Conservation (phyloP, 345 rosid species). For the Geranium brycei region DNA sequence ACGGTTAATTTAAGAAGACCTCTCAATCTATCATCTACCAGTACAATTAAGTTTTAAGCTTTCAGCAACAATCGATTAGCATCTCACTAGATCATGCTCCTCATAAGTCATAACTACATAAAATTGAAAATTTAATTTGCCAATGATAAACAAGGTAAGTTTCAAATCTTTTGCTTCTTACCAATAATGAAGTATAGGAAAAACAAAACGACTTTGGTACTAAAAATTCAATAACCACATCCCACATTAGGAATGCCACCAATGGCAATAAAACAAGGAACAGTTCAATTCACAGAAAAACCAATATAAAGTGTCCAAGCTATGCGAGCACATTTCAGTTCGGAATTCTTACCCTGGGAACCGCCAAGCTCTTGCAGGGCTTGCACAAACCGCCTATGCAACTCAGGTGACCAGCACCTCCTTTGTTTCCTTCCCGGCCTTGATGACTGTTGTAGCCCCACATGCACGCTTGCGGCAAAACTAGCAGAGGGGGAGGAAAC, state of each 20-base stretch:
- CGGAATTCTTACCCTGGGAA: slow-evolving; percentile 19
- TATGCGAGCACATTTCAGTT: not conserved
- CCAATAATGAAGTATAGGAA: too few species aligned
- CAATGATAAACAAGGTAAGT: not conserved
- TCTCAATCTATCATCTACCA: not conserved
- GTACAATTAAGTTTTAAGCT: not conserved
- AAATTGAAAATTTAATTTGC: too few species aligned
- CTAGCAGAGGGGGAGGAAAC: not conserved
- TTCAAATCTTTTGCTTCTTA: not conserved
- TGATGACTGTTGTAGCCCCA: slow-evolving; percentile 3
- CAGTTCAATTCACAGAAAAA: not conserved
- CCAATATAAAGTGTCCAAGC: not conserved
- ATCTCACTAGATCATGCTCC: too few species aligned
- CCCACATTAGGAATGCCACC: not conserved
- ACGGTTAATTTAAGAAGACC: not conserved
- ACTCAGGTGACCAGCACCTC: slow-evolving; percentile 36
- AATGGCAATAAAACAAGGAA: not conserved
- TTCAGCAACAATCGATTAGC: too few species aligned
- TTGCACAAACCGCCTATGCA: slow-evolving; percentile 27
- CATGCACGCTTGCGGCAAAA: not conserved
- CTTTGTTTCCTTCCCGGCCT: slow-evolving; percentile 26
- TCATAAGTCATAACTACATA: too few species aligned
- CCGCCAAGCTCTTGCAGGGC: slow-evolving; percentile 39
- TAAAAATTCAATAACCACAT: not conserved
- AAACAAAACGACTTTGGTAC: too few species aligned